Percentiles rank a stretch among this genome's conserved stretches.
Evolutionary conservation across 495 filamentous ascomycete species (phyloP).

Genomic region (Jackrogersella multiformis): DNA sequence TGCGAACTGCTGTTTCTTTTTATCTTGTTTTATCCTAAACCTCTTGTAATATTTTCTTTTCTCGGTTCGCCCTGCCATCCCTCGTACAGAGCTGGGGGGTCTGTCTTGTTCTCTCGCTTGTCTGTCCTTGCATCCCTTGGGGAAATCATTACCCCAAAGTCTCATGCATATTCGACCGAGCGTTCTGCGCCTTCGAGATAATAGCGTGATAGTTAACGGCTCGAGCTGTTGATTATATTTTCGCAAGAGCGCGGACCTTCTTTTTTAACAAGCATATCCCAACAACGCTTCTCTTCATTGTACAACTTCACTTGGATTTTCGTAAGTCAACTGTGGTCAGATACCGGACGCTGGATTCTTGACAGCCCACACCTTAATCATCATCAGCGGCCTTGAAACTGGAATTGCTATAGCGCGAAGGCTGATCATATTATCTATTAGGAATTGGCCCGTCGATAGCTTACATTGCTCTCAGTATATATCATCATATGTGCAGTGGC

Average conservation of each 20-base stretch:
- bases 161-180: slow-evolving; percentile 36
- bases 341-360: neutral
- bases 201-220: slow-evolving; percentile 23
- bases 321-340: slow-evolving; percentile 20
- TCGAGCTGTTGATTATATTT: slow-evolving; percentile 34
- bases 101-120: slow-evolving; percentile 16
- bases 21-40: slow-evolving; percentile 16
- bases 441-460: slow-evolving; percentile 7
- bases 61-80: slow-evolving; percentile 15
- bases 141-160: slow-evolving; percentile 25
- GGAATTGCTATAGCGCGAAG: neutral
- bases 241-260: slow-evolving; percentile 11
- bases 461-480: slow-evolving; percentile 5
- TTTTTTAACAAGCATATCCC: slow-evolving; percentile 23
- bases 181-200: slow-evolving; percentile 14
- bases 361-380: neutral
- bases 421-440: slow-evolving; percentile 20
- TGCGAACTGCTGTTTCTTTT: slow-evolving; percentile 16
- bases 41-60: slow-evolving; percentile 26
- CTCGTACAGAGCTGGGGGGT: no score
- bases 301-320: slow-evolving; percentile 13
- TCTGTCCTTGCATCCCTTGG: slow-evolving; percentile 31
- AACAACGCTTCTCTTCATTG: slow-evolving; percentile 24
- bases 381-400: neutral
- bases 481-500: slow-evolving; percentile 1